Evolutionary conservation across 2,329 filamentous ascomycete genomes (phyloP).

Genomic region (Alternaria atra): DNA sequence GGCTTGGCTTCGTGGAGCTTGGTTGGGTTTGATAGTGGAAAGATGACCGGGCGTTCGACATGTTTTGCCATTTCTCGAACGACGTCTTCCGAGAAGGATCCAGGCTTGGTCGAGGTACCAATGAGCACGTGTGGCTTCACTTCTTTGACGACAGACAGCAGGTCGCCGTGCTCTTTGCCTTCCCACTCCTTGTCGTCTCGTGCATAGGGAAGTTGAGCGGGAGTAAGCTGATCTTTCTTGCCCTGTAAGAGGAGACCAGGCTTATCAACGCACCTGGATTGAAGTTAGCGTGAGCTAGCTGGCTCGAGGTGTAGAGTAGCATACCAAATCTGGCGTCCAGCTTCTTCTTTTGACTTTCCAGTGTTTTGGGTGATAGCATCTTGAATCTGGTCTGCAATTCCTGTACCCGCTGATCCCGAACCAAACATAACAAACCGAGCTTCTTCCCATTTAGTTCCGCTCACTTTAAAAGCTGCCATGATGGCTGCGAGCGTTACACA

Average conservation of each 20-base stretch:
- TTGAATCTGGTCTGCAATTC: constrained; percentile 84
- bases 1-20: constrained; percentile 83
- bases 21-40: constrained; percentile 88
- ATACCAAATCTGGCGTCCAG: constrained; percentile 80
- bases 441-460: constrained; percentile 71
- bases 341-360: constrained; percentile 74
- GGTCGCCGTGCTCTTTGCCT: constrained; percentile 62
- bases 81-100: constrained; percentile 77
- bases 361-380: constrained; percentile 79
- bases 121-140: constrained; percentile 84
- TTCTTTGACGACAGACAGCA: constrained; percentile 72
- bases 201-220: constrained; percentile 73
- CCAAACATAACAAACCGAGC: constrained; percentile 80
- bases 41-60: constrained; percentile 80
- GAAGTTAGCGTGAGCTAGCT: constrained; percentile 16
- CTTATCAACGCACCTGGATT: constrained; percentile 77
- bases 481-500: constrained; percentile 87
- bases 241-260: constrained; percentile 76
- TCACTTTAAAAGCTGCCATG: constrained; percentile 77
- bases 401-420: constrained; percentile 81
- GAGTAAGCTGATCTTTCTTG: constrained; percentile 67
- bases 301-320: not conserved
- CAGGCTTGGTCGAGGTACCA: constrained; percentile 82
- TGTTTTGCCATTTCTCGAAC: constrained; percentile 79
- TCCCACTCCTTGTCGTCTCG: constrained; percentile 72